phyloP scores from a whole-genome alignment of 2,329 filamentous ascomycete genomes.

The Colletotrichum karsti region DNA sequence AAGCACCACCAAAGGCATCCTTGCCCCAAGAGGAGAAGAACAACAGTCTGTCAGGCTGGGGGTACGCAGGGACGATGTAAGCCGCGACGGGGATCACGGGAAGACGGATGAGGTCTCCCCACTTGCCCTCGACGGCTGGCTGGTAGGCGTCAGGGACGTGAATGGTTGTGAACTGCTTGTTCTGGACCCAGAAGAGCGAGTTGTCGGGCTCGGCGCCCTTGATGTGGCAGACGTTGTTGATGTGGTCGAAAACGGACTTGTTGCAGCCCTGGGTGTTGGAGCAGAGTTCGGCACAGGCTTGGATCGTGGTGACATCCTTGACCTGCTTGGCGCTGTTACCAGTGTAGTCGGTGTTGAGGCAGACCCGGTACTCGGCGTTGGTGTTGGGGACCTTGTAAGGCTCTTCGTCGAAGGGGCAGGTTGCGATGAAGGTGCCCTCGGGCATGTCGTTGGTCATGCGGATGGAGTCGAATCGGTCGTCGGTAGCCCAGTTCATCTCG shows the following conservation, averaged over 20 bases:
- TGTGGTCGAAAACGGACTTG: slow-evolving; percentile 31
- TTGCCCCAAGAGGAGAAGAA: slow-evolving; percentile 36
- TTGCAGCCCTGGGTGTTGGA: slow-evolving; percentile 21
- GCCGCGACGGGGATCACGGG: slow-evolving; percentile 38
- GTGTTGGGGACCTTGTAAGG: slow-evolving; percentile 12
- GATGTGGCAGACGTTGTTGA: slow-evolving; percentile 32
- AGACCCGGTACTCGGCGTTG: slow-evolving; percentile 13
- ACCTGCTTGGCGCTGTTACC: slow-evolving; percentile 18
- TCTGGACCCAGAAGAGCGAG: slow-evolving; percentile 29
- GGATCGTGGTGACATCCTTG: slow-evolving; percentile 18
- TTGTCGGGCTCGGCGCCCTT: slow-evolving; percentile 26
- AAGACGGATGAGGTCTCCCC: slow-evolving; percentile 35
- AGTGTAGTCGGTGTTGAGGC: slow-evolving; percentile 27
- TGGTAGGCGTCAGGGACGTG: slow-evolving; percentile 32
- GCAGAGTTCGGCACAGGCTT: slow-evolving; percentile 28
- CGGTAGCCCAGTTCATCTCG: slow-evolving; percentile 23
- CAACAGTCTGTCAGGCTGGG: slow-evolving; percentile 33
- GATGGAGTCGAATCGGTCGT: slow-evolving; percentile 26
- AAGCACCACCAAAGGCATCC: slow-evolving; percentile 33
- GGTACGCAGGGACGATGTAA: slow-evolving; percentile 35
- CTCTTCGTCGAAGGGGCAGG: slow-evolving; percentile 21
- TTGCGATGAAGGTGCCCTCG: slow-evolving; percentile 22
- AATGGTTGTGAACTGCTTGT: slow-evolving; percentile 31
- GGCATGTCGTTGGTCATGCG: slow-evolving; percentile 19
- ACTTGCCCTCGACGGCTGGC: slow-evolving; percentile 33